Percentiles rank a stretch among this genome's conserved stretches.
Evolutionary conservation across 1,284 basidiomycete genomes (phyloP).

Genomic region (Quambalaria eucalypti): DNA sequence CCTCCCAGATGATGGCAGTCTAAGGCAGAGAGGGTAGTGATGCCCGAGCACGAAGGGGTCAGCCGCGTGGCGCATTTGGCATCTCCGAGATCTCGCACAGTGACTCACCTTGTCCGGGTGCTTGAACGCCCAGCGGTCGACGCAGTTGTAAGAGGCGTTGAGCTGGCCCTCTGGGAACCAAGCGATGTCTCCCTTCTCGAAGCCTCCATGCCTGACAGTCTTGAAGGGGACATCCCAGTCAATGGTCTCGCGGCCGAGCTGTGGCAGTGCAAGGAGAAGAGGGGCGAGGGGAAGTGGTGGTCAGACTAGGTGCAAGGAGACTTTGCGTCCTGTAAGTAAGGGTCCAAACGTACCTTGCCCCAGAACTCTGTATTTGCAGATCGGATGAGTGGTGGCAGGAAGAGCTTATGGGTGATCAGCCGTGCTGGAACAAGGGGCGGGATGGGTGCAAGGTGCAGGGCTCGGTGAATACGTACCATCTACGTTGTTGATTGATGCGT

Average conservation of each 20-base stretch:
- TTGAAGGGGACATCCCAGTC: conserved; percentile 87
- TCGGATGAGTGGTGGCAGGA: no score
- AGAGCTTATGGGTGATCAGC: no score
- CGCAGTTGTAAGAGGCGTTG: conserved; percentile 86
- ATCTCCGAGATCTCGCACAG: background rate
- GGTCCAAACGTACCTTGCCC: no score
- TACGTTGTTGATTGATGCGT: conserved; percentile 23
- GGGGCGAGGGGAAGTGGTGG: background rate
- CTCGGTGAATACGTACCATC: background rate
- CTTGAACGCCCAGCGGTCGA: conserved; percentile 88
- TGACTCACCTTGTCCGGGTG: conserved; percentile 70
- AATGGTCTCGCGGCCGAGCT: conserved; percentile 68
- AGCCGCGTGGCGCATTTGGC: no score
- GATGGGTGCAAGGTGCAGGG: no score
- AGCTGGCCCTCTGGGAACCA: conserved; percentile 64
- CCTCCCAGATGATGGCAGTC: conserved; percentile 97
- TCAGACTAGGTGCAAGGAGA: no score
- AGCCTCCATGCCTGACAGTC: conserved; percentile 74
- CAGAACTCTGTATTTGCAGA: no score
- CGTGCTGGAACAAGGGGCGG: no score
- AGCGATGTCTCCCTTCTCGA: conserved; percentile 75
- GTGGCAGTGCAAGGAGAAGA: conserved; percentile 8
- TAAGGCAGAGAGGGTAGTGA: conserved; percentile 10
- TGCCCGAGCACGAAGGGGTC: no score
- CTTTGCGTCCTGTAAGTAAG: no score